A percentile compares a stretch with the other conserved stretches of the same genome.
These are phyloP conservation scores for Theileria equi DNA, from an alignment of 169 alveolate genomes.

Conservation along the genomic window DNA sequence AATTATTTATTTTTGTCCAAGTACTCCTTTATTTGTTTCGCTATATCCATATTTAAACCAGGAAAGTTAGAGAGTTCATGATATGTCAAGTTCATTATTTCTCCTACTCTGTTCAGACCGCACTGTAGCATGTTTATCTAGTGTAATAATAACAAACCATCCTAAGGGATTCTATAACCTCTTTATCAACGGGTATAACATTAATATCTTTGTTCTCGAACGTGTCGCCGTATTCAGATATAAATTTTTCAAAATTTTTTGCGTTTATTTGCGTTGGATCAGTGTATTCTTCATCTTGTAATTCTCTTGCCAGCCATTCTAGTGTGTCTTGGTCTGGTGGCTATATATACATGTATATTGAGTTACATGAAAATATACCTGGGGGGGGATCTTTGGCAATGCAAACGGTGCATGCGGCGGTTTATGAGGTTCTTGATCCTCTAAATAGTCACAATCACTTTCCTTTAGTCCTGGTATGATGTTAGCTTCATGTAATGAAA, in stretches of 20 bases:
- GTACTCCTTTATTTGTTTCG: constrained; percentile 19
- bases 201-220: constrained; percentile 15
- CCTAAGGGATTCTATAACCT: constrained; percentile 21
- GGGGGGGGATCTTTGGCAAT: constrained; percentile 33
- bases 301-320: constrained; percentile 54
- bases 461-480: constrained; percentile 35
- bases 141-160: constrained; percentile 5
- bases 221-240: constrained; percentile 16
- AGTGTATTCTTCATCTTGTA: constrained; percentile 48
- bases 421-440: constrained; percentile 34
- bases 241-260: constrained; percentile 27
- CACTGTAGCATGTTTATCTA: constrained; percentile 4
- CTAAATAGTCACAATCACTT: constrained; percentile 41
- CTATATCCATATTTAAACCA: constrained; percentile 16
- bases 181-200: constrained; percentile 41
- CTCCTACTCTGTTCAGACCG: constrained; percentile 43
- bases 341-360: not conserved
- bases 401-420: constrained; percentile 57
- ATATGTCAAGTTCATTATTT: constrained; percentile 14
- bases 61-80: constrained; percentile 48
- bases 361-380: constrained; percentile 8
- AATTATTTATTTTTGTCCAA: not conserved
- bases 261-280: constrained; percentile 51
- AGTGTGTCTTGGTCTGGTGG: constrained; percentile 42
- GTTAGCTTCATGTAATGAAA: constrained; percentile 29